Percentiles rank a stretch among this genome's conserved stretches.
Conservation (phyloP, 805 yeast species). For the Metschnikowia sp. region DNA sequence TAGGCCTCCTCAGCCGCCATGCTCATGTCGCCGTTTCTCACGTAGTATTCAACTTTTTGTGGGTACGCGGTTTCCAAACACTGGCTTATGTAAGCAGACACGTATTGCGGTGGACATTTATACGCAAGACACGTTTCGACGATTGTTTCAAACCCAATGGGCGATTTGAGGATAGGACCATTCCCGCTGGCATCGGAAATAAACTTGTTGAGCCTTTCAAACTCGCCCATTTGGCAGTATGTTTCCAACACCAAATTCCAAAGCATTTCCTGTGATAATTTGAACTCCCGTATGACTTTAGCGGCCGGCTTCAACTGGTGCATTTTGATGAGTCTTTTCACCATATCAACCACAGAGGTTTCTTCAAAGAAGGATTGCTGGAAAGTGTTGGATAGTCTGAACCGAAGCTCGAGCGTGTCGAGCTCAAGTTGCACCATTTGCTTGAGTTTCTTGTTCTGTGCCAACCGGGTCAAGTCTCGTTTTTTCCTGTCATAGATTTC, state of each 20-base stretch:
- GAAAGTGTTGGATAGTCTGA: slow-evolving; percentile 33
- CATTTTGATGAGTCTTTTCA: slow-evolving; percentile 29
- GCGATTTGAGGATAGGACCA: slow-evolving; percentile 42
- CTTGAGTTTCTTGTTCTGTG: slow-evolving; percentile 17
- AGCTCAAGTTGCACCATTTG: slow-evolving; percentile 27
- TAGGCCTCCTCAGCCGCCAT: slow-evolving; percentile 51
- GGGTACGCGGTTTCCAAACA: slow-evolving; percentile 45
- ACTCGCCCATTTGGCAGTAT: slow-evolving; percentile 46
- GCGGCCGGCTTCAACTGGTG: slow-evolving; percentile 51
- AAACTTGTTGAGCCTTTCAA: slow-evolving; percentile 49
- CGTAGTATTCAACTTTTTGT: slow-evolving; percentile 47
- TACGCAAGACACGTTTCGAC: slow-evolving; percentile 47
- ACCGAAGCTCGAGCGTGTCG: slow-evolving; percentile 30
- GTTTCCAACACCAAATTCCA: slow-evolving; percentile 52
- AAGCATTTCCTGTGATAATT: slow-evolving; percentile 53
- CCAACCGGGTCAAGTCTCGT: slow-evolving; percentile 17
- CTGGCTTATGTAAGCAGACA: slow-evolving; percentile 55
- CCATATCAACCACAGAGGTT: slow-evolving; percentile 25
- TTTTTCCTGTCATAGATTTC: slow-evolving; percentile 22
- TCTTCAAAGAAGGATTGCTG: slow-evolving; percentile 27
- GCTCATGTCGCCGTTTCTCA: slow-evolving; percentile 49
- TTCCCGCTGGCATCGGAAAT: slow-evolving; percentile 22
- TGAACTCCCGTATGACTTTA: slow-evolving; percentile 49
- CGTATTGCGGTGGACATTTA: slow-evolving; percentile 55
- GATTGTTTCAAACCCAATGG: slow-evolving; percentile 70